phyloP scores from a whole-genome alignment of 129 eudicot species.

The Centrapalus pauciflorus region DNA sequence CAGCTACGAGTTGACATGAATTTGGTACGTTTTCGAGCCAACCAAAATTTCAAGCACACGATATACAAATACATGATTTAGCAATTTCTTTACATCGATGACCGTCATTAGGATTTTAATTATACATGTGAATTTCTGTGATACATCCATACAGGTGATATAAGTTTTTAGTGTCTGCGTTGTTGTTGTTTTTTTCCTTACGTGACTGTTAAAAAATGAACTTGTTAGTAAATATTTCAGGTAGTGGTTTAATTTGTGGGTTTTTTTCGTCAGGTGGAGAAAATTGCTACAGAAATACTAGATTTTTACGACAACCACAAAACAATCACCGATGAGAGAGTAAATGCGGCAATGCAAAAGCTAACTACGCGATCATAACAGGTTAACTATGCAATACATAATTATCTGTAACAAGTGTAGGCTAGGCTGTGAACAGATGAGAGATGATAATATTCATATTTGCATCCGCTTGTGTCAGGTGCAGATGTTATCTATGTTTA shows the following conservation, averaged over 20 bases:
- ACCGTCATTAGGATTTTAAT: not conserved
- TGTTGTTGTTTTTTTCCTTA: not conserved
- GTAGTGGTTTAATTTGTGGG: too few species aligned
- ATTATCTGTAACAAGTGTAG: constrained; percentile 21
- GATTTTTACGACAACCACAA: constrained; percentile 90
- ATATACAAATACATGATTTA: not conserved
- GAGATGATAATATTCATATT: constrained; percentile 5
- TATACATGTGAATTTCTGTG: too few species aligned
- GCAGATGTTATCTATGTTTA: constrained; percentile 15
- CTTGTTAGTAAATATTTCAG: too few species aligned
- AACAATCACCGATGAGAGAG: constrained; percentile 64
- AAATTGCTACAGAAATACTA: constrained; percentile 81
- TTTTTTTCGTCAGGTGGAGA: constrained; percentile 62
- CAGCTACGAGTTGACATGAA: constrained; percentile 97
- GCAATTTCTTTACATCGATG: not conserved
- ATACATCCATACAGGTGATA: not conserved
- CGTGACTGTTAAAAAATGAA: too few species aligned
- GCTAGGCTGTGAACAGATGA: constrained; percentile 8
- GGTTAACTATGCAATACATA: constrained; percentile 2
- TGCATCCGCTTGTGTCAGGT: constrained; percentile 1
- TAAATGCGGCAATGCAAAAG: constrained; percentile 71
- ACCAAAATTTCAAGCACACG: not conserved
- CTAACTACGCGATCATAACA: constrained; percentile 36
- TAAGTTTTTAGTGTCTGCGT: too few species aligned
- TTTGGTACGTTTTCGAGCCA: constrained; percentile 44